phyloP scores from a whole-genome alignment of 805 yeast genomes.

The Teunomyces panamensis region DNA sequence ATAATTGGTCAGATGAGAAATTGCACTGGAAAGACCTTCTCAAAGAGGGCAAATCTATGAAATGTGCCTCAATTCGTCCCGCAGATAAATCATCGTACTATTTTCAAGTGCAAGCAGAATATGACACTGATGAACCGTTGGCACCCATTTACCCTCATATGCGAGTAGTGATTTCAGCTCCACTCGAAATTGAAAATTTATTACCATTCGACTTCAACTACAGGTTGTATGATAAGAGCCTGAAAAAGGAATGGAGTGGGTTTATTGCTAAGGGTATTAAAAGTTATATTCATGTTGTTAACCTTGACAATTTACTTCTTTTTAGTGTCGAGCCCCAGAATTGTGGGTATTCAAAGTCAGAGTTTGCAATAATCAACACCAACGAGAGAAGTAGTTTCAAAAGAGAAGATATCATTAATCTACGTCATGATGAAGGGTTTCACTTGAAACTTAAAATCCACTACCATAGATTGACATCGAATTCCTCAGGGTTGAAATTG shows the following conservation, averaged over 20 bases:
- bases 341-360: constrained; percentile 61
- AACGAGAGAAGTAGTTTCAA: constrained; percentile 53
- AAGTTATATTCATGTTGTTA: constrained; percentile 78
- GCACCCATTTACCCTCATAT: constrained; percentile 80
- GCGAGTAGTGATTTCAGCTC: constrained; percentile 75
- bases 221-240: constrained; percentile 71
- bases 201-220: constrained; percentile 79
- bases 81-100: constrained; percentile 50
- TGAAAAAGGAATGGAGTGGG: constrained; percentile 65
- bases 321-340: constrained; percentile 65
- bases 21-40: constrained; percentile 65
- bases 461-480: constrained; percentile 51
- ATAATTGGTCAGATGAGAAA: constrained; percentile 64
- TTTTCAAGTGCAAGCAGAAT: constrained; percentile 71
- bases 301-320: constrained; percentile 65
- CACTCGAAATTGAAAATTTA: constrained; percentile 78
- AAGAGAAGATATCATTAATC: constrained; percentile 50
- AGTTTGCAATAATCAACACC: constrained; percentile 70
- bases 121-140: constrained; percentile 64
- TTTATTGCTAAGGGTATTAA: constrained; percentile 59
- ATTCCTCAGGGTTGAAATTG: constrained; percentile 60
- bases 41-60: constrained; percentile 49
- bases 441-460: constrained; percentile 59
- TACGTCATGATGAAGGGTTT: constrained; percentile 67
- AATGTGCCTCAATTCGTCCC: constrained; percentile 49